phyloP scores from a whole-genome alignment of 1,139 yeast genomes.

The Yamadazyma aaseri region DNA sequence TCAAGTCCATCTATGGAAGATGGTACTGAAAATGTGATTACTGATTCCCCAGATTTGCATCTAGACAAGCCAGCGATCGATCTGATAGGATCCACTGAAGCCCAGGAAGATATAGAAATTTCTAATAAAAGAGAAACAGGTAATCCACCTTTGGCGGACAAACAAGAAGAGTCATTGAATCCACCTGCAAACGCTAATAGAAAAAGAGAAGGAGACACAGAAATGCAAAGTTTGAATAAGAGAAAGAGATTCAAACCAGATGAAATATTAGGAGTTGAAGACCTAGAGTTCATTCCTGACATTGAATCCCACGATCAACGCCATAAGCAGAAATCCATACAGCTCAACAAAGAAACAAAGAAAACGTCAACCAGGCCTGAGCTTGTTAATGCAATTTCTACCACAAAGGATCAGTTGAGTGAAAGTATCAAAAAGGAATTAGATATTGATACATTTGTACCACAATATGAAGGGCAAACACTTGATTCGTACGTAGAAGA shows the following conservation, averaged over 20 bases:
- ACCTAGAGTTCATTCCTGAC: constrained; percentile 4
- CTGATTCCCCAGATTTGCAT: background rate
- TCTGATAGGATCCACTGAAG: background rate
- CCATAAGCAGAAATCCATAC: background rate
- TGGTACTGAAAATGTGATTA: background rate
- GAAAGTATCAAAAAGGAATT: constrained; percentile 27
- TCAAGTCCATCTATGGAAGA: background rate
- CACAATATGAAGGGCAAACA: constrained; percentile 2
- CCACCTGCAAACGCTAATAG: constrained; percentile 12
- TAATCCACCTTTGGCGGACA: background rate
- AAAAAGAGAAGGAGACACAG: constrained; percentile 10
- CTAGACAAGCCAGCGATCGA: background rate
- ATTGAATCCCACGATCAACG: constrained; percentile 2
- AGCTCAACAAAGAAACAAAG: background rate
- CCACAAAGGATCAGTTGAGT: constrained; percentile 29
- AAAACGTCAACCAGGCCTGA: background rate
- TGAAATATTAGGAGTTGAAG: constrained; percentile 3
- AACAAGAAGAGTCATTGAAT: background rate
- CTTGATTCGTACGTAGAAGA: constrained; percentile 10
- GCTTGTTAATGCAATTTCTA: constrained; percentile 35
- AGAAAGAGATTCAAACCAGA: constrained; percentile 1
- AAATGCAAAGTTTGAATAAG: background rate
- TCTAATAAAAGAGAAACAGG: no score
- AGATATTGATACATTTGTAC: constrained; percentile 21
- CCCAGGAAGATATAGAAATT: background rate